phyloP scores from a whole-genome alignment of 495 filamentous ascomycete genomes.

The Polyplosphaeria fusca region DNA sequence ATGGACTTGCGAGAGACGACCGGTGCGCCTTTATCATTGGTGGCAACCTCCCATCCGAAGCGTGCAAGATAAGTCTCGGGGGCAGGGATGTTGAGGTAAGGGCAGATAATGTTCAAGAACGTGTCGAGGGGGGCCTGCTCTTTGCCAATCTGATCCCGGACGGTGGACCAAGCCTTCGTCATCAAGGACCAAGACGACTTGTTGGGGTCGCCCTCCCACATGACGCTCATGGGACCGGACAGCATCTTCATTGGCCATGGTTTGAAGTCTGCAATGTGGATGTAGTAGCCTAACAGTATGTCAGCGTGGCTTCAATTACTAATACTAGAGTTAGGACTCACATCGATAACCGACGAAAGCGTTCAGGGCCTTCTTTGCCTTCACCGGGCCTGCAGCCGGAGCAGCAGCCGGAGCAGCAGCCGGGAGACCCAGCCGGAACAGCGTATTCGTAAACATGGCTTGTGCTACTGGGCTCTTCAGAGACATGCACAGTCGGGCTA shows the following conservation, averaged over 20 bases:
- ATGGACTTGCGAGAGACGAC: constrained; percentile 11
- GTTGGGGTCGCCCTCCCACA: constrained; percentile 48
- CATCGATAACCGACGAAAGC: constrained; percentile 16
- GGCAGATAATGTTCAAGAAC: constrained; percentile 42
- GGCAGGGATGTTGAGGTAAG: constrained; percentile 43
- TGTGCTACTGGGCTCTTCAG: not conserved
- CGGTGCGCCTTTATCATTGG: constrained; percentile 29
- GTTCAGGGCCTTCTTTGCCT: constrained; percentile 20
- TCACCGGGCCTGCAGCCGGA: not conserved
- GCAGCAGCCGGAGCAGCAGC: not conserved
- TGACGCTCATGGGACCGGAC: constrained; percentile 43
- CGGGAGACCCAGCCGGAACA: no score
- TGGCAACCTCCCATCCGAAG: constrained; percentile 43
- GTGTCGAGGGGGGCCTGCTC: constrained; percentile 40
- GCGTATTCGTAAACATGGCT: not conserved
- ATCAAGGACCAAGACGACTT: constrained; percentile 51
- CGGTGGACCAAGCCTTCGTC: constrained; percentile 49
- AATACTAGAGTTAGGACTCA: not conserved
- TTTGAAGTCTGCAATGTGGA: not conserved
- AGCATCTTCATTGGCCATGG: constrained; percentile 9
- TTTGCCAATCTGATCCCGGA: constrained; percentile 48
- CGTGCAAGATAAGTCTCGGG: constrained; percentile 42
- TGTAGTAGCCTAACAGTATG: constrained; percentile 8
- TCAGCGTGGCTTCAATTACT: not conserved
- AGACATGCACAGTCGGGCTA: not conserved